Evolutionary conservation across 140 eudicot species (phyloP), one percentile per base, ranked within the genome.

Genomic region (Oenanthe javanica): DNA sequence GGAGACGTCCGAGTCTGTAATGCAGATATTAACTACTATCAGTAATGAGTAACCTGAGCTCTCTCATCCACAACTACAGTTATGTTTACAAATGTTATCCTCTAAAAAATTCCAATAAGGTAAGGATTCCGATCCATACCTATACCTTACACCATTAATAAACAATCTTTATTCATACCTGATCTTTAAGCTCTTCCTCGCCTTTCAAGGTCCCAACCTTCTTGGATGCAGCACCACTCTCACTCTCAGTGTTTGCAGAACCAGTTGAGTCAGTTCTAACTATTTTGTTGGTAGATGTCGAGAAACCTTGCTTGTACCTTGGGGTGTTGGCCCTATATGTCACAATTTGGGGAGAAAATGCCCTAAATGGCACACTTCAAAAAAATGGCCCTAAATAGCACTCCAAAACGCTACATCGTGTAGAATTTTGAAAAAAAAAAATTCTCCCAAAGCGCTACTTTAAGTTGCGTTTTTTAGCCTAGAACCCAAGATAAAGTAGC

Each of bases 301-400:
- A 64, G 51, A 88, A 69, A 6, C 96, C 94, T 71, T 88, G 98
- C 99, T 93, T 89, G 78, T 95, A 93, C 96, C 99, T 87, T 3
- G 98, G 31, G 31, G 31, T 31, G 31, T 31, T 31, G 31, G 31
- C 31, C 31, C 31, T 31, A 31, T 31, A 31, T 31, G 1, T 31
- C 31, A 31, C 31, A 31, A 31, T 31, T 31, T 31, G 31, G 31
- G 1, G 31, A 31, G 31, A 31, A 31, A 31, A 31, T 31, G 31
- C 31, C 31, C 31, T 31, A 31, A 31, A 31, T 31, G 31, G 31
- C 31, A 31, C 31, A 31, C 31, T 31, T 31, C 31, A 31, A 31
- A 31, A 31, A 31, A 31, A 31, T 31, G 31, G 31, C 31, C 31
- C 31, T 31, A 31, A 31, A 31, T 31, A 31, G 31, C 31, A 31